Evolutionary conservation across 1,284 basidiomycete genomes (phyloP).

Genomic region (Exobasidium cylindrosporum): DNA sequence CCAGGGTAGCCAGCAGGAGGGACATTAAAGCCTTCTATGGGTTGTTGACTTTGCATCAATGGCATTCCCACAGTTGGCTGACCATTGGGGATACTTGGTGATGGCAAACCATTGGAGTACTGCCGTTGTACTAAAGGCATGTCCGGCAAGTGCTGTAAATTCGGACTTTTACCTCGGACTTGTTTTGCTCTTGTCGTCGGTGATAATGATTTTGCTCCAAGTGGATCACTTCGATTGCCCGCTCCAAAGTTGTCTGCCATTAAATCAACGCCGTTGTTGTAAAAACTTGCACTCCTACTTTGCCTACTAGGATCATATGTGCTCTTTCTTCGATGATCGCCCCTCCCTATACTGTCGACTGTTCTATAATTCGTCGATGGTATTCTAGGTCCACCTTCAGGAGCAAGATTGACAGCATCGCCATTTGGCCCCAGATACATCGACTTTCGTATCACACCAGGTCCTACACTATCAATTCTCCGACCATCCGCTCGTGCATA

Average conservation of each 20-base stretch:
- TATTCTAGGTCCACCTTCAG: background rate
- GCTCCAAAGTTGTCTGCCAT: slow-evolving; percentile 17
- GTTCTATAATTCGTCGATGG: slow-evolving; percentile 6
- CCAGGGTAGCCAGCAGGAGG: slow-evolving; percentile 1
- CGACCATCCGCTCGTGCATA: slow-evolving; percentile 13
- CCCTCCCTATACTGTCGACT: slow-evolving; percentile 16
- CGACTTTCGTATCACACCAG: slow-evolving; percentile 18
- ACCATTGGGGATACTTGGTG: background rate
- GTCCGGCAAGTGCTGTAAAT: background rate
- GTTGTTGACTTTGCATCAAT: background rate
- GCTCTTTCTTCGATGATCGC: slow-evolving; percentile 16
- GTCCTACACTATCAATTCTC: slow-evolving; percentile 18
- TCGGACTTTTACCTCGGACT: background rate
- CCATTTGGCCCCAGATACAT: slow-evolving; percentile 14
- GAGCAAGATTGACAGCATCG: background rate
- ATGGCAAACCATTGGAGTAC: background rate
- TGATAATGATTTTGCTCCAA: background rate
- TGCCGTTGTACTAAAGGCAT: background rate
- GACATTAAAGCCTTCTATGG: background rate
- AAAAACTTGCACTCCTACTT: slow-evolving; percentile 5
- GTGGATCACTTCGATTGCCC: slow-evolving; percentile 7
- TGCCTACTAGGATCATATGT: background rate
- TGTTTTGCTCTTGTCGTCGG: background rate
- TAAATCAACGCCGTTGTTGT: background rate
- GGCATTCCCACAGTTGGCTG: background rate